phyloP scores from a whole-genome alignment of 2,329 filamentous ascomycete genomes.

The Blastomyces parvus region DNA sequence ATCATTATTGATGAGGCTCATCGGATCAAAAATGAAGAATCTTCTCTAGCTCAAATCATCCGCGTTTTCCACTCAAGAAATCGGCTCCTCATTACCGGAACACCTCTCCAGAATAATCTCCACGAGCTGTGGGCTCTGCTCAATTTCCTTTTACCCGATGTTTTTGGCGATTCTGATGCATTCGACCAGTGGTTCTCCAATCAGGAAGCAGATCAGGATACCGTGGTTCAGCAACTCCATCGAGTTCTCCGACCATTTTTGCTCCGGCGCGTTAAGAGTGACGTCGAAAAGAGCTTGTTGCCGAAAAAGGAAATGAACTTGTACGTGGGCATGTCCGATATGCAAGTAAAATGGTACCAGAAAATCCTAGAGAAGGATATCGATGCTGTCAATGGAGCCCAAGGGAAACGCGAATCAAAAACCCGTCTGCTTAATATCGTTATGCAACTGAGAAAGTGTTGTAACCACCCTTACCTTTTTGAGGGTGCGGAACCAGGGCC shows the following conservation, averaged over 20 bases:
- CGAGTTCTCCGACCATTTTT: constrained; percentile 87
- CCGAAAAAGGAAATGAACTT: constrained; percentile 97
- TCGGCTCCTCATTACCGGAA: constrained; percentile 89
- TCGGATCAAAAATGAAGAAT: constrained; percentile 99
- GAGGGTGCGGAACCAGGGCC: constrained; percentile 95
- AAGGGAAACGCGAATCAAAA: constrained; percentile 94
- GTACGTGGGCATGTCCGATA: constrained; percentile 96
- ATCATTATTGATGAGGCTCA: constrained; percentile 98
- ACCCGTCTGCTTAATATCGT: constrained; percentile 95
- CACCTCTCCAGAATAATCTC: constrained; percentile 92
- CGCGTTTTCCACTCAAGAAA: constrained; percentile 94
- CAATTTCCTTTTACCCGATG: constrained; percentile 95
- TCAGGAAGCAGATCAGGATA: constrained; percentile 83
- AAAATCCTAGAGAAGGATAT: constrained; percentile 99
- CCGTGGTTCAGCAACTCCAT: constrained; percentile 90
- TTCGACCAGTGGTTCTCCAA: constrained; percentile 98
- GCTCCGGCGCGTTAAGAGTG: constrained; percentile 88
- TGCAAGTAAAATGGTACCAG: constrained; percentile 99
- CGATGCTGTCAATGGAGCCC: constrained; percentile 93
- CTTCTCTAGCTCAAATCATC: constrained; percentile 90
- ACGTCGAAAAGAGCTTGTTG: constrained; percentile 93
- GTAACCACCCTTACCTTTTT: constrained; percentile 96
- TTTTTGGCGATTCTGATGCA: constrained; percentile 91
- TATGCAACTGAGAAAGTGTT: constrained; percentile 98
- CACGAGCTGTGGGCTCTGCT: constrained; percentile 96